Base-by-base conservation (phyloP, 352 stramenopile species). In the Pythium aristosporum region DNA sequence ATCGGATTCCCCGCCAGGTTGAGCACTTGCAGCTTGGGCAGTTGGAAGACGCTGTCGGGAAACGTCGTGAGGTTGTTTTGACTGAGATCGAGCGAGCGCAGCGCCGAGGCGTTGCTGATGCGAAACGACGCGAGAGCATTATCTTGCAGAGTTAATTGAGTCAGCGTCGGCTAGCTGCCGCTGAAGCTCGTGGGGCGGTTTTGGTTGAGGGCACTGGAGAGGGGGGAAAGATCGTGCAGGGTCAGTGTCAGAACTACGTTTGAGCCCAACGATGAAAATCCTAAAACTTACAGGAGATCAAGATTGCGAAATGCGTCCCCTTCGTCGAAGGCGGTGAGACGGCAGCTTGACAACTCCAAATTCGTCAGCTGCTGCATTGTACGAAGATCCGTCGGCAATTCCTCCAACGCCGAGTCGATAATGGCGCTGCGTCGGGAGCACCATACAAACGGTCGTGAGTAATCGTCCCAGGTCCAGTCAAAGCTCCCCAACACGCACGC, bases 1-100 rank as follows among this genome's bases (percentile, higher is more conserved):
- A 68, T 68, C 51, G 51, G 61, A 39, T 67, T 67, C 13, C 36
- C 11, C 6, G 60, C 42, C 2, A 67, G 11, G n/a, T 67, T 67
- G 50, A 67, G 60, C 18, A 61, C 5, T 11, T 16, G 7, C 13
- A 67, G 44, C 41, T 30, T 11, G 1, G 13, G 10, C 20, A 67
- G 30, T 4, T 44, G n/a, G 23, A 61, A 62, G 2, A 67, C 12
- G 23, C 6, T 28, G 1, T 21, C 4, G 0, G 61, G 61, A 8
- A 63, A 12, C 12, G 25, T 12, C 10, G 61, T 53, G n/a, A 68
- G 36, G 2, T 55, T 23, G 52, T 68, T 68, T 2, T 51, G 20
- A 3, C 11, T n/a, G n/a, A 63, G 53, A 10, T 68, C 28, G 13
- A 67, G 53, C 18, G 30, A 25, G 9, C 42, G 9, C 10, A 68